phyloP scores from a whole-genome alignment of 2,329 filamentous ascomycete genomes.

The Fusarium sp. region DNA sequence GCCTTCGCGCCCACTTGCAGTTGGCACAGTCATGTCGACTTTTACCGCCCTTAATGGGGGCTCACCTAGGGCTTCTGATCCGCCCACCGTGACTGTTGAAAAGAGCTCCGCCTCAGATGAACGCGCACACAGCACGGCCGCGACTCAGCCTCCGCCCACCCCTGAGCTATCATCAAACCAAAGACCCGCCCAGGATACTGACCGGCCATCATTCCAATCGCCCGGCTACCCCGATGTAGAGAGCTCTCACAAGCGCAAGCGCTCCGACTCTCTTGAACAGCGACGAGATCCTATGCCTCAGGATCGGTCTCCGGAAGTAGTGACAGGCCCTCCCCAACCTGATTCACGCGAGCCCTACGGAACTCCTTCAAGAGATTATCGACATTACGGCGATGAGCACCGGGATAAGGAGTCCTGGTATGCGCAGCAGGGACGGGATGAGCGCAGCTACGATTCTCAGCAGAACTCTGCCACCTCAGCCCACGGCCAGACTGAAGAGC shows the following conservation, averaged over 20 bases:
- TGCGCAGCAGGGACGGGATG: constrained; percentile 56
- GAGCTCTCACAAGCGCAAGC: constrained; percentile 69
- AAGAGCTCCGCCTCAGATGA: constrained; percentile 48
- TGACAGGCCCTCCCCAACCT: constrained; percentile 42
- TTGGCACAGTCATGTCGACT: constrained; percentile 53
- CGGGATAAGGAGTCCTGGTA: constrained; percentile 62
- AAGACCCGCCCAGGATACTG: constrained; percentile 53
- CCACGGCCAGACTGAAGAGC: constrained; percentile 60
- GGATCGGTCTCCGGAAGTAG: constrained; percentile 49
- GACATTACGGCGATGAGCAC: constrained; percentile 55
- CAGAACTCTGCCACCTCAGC: constrained; percentile 56
- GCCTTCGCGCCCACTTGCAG: constrained; percentile 5
- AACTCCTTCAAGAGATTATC: constrained; percentile 56
- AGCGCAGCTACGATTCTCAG: constrained; percentile 57
- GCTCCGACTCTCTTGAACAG: constrained; percentile 68
- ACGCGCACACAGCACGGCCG: constrained; percentile 41
- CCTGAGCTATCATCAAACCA: constrained; percentile 45
- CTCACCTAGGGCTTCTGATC: constrained; percentile 54
- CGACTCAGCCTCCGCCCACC: constrained; percentile 40
- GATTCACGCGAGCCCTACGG: constrained; percentile 55
- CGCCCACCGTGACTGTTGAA: constrained; percentile 43
- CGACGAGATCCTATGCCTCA: constrained; percentile 49
- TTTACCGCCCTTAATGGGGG: constrained; percentile 62
- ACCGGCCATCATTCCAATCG: constrained; percentile 54
- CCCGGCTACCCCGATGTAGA: constrained; percentile 56